Evolutionary conservation across 2,329 filamentous ascomycete genomes (phyloP).

Genomic region (Aspergillus neoniger): DNA sequence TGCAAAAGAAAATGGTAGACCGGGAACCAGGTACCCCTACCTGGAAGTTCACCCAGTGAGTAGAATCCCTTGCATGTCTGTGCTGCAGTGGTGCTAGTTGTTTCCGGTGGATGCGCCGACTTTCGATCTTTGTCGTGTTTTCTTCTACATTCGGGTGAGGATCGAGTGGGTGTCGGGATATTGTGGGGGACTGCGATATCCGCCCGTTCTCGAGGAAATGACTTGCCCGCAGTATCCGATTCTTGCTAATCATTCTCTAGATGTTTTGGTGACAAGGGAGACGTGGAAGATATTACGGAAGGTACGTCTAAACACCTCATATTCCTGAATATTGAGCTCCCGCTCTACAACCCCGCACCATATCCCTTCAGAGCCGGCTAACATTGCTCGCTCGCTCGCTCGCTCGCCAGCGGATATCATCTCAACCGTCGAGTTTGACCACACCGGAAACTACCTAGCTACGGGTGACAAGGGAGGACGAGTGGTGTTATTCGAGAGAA

Average conservation of each 20-base stretch:
- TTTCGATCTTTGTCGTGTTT: not conserved
- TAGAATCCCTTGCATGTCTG: constrained; percentile 27
- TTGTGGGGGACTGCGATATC: not conserved
- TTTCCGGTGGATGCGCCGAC: not conserved
- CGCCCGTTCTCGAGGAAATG: not conserved
- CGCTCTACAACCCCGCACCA: not conserved
- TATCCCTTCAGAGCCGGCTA: not conserved
- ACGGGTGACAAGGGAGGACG: constrained; percentile 55
- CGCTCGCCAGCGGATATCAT: constrained; percentile 50
- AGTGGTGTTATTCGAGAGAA: constrained; percentile 64
- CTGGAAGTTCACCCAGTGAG: constrained; percentile 99
- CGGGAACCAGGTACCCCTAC: constrained; percentile 90
- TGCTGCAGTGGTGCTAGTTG: not conserved
- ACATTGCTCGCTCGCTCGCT: constrained; percentile 7
- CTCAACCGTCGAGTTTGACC: constrained; percentile 55
- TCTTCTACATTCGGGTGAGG: not conserved
- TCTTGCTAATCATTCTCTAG: constrained; percentile 50
- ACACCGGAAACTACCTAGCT: constrained; percentile 55
- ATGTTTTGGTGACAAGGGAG: constrained; percentile 99
- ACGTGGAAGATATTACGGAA: constrained; percentile 98
- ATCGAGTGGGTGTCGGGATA: not conserved
- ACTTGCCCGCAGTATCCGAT: not conserved
- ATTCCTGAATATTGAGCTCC: not conserved
- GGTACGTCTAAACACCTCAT: constrained; percentile 53
- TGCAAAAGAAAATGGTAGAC: constrained; percentile 80